Evolutionary conservation across 2,329 filamentous ascomycete species (phyloP).

Genomic region (Ophiostoma novo-ulmi): DNA sequence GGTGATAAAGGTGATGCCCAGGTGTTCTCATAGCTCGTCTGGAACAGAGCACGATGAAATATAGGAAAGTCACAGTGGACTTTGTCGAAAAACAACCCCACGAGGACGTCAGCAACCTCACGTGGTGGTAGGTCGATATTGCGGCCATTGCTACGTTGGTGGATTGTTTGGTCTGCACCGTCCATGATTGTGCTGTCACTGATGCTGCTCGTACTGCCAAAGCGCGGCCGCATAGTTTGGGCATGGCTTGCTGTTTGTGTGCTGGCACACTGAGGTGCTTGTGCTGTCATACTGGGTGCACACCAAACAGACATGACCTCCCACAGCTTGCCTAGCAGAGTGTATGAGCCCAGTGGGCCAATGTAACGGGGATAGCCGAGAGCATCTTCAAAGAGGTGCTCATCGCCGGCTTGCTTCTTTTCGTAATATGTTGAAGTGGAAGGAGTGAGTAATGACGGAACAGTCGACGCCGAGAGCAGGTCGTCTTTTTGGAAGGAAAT

Average conservation of each 20-base stretch:
- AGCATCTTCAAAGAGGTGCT: slow-evolving; percentile 24
- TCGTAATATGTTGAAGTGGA: not conserved
- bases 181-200: slow-evolving; percentile 14
- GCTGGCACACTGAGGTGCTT: slow-evolving; percentile 12
- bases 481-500: not conserved
- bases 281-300: not conserved
- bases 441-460: not conserved
- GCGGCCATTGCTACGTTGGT: not conserved
- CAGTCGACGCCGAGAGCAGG: not conserved
- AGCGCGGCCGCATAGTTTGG: slow-evolving; percentile 11
- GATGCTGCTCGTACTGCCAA: slow-evolving; percentile 15
- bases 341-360: slow-evolving; percentile 26
- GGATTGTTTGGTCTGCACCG: slow-evolving; percentile 7
- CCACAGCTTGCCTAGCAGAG: slow-evolving; percentile 26
- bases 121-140: slow-evolving; percentile 25
- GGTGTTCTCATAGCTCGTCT: slow-evolving; percentile 25
- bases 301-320: slow-evolving; percentile 23
- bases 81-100: slow-evolving; percentile 25
- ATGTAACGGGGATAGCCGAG: slow-evolving; percentile 25
- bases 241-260: slow-evolving; percentile 21
- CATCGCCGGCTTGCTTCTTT: slow-evolving; percentile 19
- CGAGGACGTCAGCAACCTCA: slow-evolving; percentile 26
- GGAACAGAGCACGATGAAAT: slow-evolving; percentile 27
- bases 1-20: slow-evolving; percentile 17
- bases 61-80: slow-evolving; percentile 28